A percentile compares a stretch with the other conserved stretches of the same genome.
Conservation (phyloP, 2,329 filamentous ascomycete genomes). For the Xylariaceae sp. region DNA sequence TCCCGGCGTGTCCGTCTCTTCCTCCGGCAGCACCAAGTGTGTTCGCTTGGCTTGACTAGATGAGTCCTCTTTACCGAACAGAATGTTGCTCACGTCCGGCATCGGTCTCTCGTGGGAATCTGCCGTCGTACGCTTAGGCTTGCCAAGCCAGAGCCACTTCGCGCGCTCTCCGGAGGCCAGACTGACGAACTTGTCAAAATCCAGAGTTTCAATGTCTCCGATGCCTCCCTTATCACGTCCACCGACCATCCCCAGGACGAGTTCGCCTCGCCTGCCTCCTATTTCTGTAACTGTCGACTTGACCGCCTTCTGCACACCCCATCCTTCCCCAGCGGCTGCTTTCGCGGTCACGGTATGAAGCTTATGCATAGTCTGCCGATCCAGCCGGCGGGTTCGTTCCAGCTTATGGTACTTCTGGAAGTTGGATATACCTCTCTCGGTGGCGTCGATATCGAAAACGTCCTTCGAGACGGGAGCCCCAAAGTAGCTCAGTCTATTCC, state of each 20-base stretch:
- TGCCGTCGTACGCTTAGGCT: slow-evolving; percentile 67
- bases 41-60: slow-evolving; percentile 51
- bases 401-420: slow-evolving; percentile 92
- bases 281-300: slow-evolving; percentile 95
- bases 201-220: slow-evolving; percentile 87
- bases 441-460: slow-evolving; percentile 80
- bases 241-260: slow-evolving; percentile 93
- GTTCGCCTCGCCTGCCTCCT: slow-evolving; percentile 89
- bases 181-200: slow-evolving; percentile 81
- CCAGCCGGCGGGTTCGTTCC: slow-evolving; percentile 74
- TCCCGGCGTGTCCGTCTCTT: slow-evolving; percentile 49
- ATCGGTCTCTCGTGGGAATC: slow-evolving; percentile 51
- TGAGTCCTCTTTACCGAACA: slow-evolving; percentile 62
- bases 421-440: slow-evolving; percentile 80
- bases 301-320: slow-evolving; percentile 90
- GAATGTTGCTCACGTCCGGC: slow-evolving; percentile 49
- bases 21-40: slow-evolving; percentile 56
- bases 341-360: slow-evolving; percentile 87
- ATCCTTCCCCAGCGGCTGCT: slow-evolving; percentile 84
- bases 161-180: slow-evolving; percentile 79
- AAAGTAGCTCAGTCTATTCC: slow-evolving; percentile 84
- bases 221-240: slow-evolving; percentile 86
- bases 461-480: slow-evolving; percentile 88
- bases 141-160: slow-evolving; percentile 96
- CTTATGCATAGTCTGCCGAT: slow-evolving; percentile 79